These are phyloP conservation scores for Coriolopsis trogii DNA, from an alignment of 1,284 basidiomycete genomes.

Conservation along the genomic window DNA sequence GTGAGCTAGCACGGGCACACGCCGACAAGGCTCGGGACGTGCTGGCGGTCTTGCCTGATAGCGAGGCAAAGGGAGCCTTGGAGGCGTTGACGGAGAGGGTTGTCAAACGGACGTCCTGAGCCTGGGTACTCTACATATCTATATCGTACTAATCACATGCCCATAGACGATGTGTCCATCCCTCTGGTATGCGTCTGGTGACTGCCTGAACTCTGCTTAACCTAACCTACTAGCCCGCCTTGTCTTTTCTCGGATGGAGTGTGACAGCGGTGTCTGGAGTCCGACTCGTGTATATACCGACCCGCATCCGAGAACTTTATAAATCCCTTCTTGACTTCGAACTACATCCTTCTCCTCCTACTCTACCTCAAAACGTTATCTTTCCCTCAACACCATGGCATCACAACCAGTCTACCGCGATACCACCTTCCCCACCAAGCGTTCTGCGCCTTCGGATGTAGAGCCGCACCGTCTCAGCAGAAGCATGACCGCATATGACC, in stretches of 20 bases:
- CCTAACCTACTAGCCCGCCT: no score
- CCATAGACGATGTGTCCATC: conserved; percentile 17
- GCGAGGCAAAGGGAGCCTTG: conserved; percentile 78
- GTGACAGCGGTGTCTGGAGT: conserved; percentile 12
- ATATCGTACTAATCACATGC: conserved; percentile 24
- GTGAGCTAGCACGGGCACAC: conserved; percentile 78
- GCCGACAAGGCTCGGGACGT: conserved; percentile 78
- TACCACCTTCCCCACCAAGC: conserved; percentile 19
- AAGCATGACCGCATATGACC: conserved; percentile 19
- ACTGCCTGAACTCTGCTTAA: conserved; percentile 5
- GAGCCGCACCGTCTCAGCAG: conserved; percentile 18
- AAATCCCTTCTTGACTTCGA: neutral
- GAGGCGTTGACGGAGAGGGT: conserved; percentile 66
- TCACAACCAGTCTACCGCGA: conserved; percentile 11
- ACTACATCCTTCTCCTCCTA: neutral
- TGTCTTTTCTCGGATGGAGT: neutral
- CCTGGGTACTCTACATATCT: conserved; percentile 19
- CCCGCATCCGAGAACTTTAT: neutral
- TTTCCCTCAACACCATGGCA: conserved; percentile 4
- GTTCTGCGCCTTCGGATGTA: conserved; percentile 8
- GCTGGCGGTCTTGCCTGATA: conserved; percentile 77
- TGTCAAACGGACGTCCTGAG: conserved; percentile 57
- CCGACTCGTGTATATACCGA: neutral
- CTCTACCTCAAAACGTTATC: neutral
- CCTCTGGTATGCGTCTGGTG: conserved; percentile 7